phyloP scores from a whole-genome alignment of 805 yeast species.

The Kodamaea leandrae region DNA sequence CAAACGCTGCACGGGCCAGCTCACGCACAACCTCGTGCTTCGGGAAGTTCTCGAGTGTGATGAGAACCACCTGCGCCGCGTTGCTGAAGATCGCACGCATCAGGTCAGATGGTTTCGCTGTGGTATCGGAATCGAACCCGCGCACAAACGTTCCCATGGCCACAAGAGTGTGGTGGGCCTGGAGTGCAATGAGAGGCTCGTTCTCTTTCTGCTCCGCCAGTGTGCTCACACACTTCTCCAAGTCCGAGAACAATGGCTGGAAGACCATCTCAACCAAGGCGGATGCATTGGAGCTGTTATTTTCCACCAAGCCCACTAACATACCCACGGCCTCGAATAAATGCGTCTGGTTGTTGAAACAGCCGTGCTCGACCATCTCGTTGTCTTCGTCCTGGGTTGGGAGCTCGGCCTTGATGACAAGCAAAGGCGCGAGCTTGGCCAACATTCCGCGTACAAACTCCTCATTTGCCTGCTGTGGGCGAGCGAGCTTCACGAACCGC shows the following conservation, averaged over 20 bases:
- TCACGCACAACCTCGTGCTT: conserved; percentile 72
- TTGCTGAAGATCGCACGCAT: conserved; percentile 49
- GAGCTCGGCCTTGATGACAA: conserved; percentile 59
- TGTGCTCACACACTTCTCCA: conserved; percentile 58
- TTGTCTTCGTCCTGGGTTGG: conserved; percentile 56
- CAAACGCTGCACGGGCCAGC: conserved; percentile 81
- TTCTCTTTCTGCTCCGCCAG: conserved; percentile 28
- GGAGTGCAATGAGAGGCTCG: conserved; percentile 49
- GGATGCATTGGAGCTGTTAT: conserved; percentile 12
- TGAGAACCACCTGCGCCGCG: conserved; percentile 78
- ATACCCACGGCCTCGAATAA: conserved; percentile 85
- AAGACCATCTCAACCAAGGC: conserved; percentile 52
- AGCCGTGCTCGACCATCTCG: conserved; percentile 45
- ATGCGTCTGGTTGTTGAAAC: conserved; percentile 75
- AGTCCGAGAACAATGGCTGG: conserved; percentile 68
- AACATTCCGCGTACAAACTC: conserved; percentile 54
- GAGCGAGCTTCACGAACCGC: conserved; percentile 75
- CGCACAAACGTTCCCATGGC: conserved; percentile 88
- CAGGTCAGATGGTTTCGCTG: conserved; percentile 17
- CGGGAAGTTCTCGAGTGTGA: conserved; percentile 74
- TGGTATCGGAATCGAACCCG: conserved; percentile 59
- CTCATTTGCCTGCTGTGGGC: conserved; percentile 54
- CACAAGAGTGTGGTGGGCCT: conserved; percentile 82
- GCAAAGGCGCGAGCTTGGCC: conserved; percentile 56
- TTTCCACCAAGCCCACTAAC: conserved; percentile 48